phyloP scores from a whole-genome alignment of 768 basidiomycete genomes.

The Amanita muscaria region DNA sequence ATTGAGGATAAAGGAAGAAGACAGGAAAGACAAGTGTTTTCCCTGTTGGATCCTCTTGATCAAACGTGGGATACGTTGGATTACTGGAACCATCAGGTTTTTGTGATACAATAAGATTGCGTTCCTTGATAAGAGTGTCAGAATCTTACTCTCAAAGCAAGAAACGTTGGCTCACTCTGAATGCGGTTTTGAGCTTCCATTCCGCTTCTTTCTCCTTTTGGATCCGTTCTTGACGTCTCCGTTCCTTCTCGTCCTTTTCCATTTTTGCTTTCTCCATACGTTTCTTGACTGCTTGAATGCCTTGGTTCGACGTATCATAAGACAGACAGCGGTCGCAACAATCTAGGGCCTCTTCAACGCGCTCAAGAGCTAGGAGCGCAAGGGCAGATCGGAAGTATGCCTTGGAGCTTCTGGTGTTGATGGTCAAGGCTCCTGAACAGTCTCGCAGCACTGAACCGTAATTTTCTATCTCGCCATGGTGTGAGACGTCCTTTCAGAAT shows the following conservation, averaged over 20 bases:
- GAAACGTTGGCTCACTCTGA: conserved; percentile 44
- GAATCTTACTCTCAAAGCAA: conserved; percentile 2
- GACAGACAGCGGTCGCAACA: conserved; percentile 63
- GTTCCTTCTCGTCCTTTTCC: conserved; percentile 42
- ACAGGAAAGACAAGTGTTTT: conserved; percentile 71
- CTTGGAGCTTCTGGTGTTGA: conserved; percentile 66
- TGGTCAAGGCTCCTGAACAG: conserved; percentile 59
- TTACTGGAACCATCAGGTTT: conserved; percentile 44
- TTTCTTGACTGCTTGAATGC: conserved; percentile 41
- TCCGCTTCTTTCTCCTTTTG: conserved; percentile 45
- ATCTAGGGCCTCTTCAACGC: conserved; percentile 76
- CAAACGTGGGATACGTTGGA: conserved; percentile 58
- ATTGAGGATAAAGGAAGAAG: conserved; percentile 90
- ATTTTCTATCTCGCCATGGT: conserved; percentile 33
- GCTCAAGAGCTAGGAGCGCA: conserved; percentile 66
- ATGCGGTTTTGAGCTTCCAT: conserved; percentile 44
- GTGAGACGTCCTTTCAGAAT: neutral
- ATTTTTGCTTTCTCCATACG: conserved; percentile 37
- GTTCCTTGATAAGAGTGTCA: conserved; percentile 39
- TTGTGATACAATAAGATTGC: conserved; percentile 57
- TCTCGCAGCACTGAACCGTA: conserved; percentile 82
- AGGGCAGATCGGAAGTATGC: conserved; percentile 80
- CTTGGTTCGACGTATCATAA: conserved; percentile 49
- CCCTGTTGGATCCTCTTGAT: conserved; percentile 51
- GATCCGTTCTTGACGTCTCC: conserved; percentile 39